Evolutionary conservation across 257 asterid species (phyloP).

Genomic region (Solanum rostratum): DNA sequence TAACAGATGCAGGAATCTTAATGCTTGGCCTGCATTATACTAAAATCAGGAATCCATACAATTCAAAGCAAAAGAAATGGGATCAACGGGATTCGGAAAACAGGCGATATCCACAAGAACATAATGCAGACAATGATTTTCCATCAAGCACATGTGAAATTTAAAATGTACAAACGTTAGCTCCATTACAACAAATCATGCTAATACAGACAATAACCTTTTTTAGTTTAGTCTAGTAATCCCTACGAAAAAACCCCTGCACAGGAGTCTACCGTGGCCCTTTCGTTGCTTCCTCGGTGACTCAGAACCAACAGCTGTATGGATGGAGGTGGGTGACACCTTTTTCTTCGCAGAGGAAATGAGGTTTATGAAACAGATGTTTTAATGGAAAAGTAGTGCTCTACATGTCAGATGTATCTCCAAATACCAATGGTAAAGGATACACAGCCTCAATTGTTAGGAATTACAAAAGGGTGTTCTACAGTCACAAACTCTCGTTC

Average conservation of each 20-base stretch:
- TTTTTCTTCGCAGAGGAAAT: neutral
- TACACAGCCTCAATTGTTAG: neutral
- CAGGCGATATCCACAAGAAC: neutral
- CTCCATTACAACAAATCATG: neutral
- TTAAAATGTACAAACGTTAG: neutral
- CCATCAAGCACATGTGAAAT: neutral
- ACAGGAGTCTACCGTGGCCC: neutral
- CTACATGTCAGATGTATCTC: neutral
- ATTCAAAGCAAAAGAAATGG: neutral
- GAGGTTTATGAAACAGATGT: neutral
- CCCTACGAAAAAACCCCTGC: neutral
- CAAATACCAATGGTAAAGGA: neutral
- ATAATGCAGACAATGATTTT: neutral
- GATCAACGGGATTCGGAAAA: neutral
- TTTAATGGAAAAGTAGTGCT: neutral
- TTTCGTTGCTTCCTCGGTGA: neutral
- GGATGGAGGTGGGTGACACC: neutral
- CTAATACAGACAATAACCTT: neutral
- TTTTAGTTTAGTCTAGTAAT: neutral
- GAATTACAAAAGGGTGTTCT: neutral
- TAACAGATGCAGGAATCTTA: conserved; percentile 62
- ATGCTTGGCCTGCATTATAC: conserved; percentile 76
- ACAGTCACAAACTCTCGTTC: neutral
- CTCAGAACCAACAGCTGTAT: neutral
- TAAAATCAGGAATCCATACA: conserved; percentile 37